Evolutionary conservation across 2,329 filamentous ascomycete species (phyloP), one percentile per base, ranked within the genome.

Genomic region (Pyricularia sp.): DNA sequence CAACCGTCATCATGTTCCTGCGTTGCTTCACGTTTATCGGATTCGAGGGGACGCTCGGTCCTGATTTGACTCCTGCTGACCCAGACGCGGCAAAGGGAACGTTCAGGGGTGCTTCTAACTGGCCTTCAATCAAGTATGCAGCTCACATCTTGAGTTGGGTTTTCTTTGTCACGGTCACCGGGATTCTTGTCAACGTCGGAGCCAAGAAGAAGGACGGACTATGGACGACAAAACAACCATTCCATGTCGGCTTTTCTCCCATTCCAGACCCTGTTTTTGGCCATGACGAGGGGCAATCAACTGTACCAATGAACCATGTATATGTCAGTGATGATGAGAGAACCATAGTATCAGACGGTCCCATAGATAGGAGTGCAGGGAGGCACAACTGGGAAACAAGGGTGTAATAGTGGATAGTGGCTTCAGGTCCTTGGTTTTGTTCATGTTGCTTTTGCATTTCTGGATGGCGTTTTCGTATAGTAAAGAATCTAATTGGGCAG

Each of bases 1-100:
- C 74, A 68, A 62, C 74, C 68, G n/a, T 72, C 66, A 65, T 75
- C 57, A 63, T 71, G 68, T 67, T 74, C 70, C 16, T 73, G 70
- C 68, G 69, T 24, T 66, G 61, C 31, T 33, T 66, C 12, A 69
- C 67, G 65, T 22, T 10, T 6, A 64, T 73, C 49, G 65, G 67
- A 26, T 66, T 67, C 61, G 30, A 53, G 24, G 65, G 65, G 6
- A n/a, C 62, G 19, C 55, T 60, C 22, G 55, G 28, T 16, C 40
- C 40, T n/a, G 40, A 49, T n/a, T 0, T n/a, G 16, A 49, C 16
- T n/a, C 40, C 40, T 49, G 4, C 40, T 8, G 6, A 8, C 19
- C 40, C 40, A 19, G 5, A 16, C 1, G 16, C 16, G 19, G 40
- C 40, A 6, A n/a, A n/a, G 40, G 40, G 19, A 49, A 49, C 40